Percentiles rank a stretch among this genome's conserved stretches.
phyloP scores from a whole-genome alignment of 805 yeast species.

The Priceomyces fermenticarens region DNA sequence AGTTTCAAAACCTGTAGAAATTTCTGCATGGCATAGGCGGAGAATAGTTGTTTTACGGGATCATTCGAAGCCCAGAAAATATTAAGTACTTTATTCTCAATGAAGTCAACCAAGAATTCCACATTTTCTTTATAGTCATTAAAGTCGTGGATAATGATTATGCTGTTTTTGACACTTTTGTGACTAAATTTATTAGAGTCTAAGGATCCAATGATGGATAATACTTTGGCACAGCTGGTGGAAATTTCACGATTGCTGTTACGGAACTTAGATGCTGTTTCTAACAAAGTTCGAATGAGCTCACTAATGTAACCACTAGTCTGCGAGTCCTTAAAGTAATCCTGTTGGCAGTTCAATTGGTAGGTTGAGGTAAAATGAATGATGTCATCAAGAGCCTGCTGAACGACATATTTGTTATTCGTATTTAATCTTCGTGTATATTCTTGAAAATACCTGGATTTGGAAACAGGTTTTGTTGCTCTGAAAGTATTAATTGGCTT shows the following conservation, averaged over 20 bases:
- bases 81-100: conserved; percentile 71
- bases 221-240: conserved; percentile 59
- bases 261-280: conserved; percentile 56
- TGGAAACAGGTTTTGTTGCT: conserved; percentile 29
- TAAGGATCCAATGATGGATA: conserved; percentile 74
- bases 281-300: conserved; percentile 51
- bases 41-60: conserved; percentile 76
- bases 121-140: conserved; percentile 59
- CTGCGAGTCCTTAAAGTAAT: conserved; percentile 33
- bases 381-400: conserved; percentile 68
- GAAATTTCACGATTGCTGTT: conserved; percentile 49
- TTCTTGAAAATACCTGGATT: conserved; percentile 42
- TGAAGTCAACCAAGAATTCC: conserved; percentile 59
- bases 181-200: conserved; percentile 59
- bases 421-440: conserved; percentile 55
- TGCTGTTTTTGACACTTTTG: conserved; percentile 38
- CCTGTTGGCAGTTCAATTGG: conserved; percentile 47
- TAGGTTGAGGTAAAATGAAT: conserved; percentile 49
- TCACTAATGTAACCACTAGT: conserved; percentile 34
- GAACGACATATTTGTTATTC: conserved; percentile 67
- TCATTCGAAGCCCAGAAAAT: conserved; percentile 88
- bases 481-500: conserved; percentile 14
- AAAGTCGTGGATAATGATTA: conserved; percentile 60
- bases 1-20: conserved; percentile 63
- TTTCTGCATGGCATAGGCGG: conserved; percentile 89